Evolutionary conservation across 106 monocot genomes (phyloP).

Genomic region (Cymbidium sinense): DNA sequence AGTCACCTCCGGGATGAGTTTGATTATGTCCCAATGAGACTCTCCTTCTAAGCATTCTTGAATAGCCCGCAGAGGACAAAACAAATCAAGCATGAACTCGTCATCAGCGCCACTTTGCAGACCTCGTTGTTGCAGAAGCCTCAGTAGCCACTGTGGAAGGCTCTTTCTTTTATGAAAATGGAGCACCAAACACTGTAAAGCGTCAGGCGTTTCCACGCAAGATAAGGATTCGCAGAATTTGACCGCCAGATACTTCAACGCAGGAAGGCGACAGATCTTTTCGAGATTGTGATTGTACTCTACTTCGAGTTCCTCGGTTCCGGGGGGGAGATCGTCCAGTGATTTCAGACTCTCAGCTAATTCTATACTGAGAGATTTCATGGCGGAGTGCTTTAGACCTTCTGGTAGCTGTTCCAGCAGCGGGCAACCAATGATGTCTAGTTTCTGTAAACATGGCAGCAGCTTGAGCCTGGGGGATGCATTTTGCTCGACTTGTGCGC

Average conservation of each 20-base stretch:
- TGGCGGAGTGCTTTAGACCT: slow-evolving; percentile 6
- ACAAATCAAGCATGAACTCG: slow-evolving; percentile 8
- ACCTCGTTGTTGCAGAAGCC: not conserved
- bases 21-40: slow-evolving; percentile 27
- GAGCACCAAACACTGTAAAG: not conserved
- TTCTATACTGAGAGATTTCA: not conserved
- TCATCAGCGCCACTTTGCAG: not conserved
- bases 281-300: not conserved
- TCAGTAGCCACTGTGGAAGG: slow-evolving; percentile 19
- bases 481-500: not conserved
- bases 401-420: slow-evolving; percentile 16
- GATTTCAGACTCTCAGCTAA: not conserved
- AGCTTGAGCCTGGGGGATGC: not conserved
- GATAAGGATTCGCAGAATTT: not conserved
- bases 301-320: not conserved
- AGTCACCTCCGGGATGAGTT: slow-evolving; percentile 14
- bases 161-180: not conserved
- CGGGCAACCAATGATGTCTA: slow-evolving; percentile 6
- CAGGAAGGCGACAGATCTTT: slow-evolving; percentile 5
- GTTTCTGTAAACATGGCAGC: slow-evolving; percentile 3
- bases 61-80: slow-evolving; percentile 6
- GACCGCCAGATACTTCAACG: not conserved
- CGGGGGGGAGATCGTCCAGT: not conserved
- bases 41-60: slow-evolving; percentile 19
- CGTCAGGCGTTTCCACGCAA: not conserved